These are phyloP conservation scores for Panicum miliaceum DNA, from an alignment of 176 grass and related monocot species.

Conservation along the genomic window DNA sequence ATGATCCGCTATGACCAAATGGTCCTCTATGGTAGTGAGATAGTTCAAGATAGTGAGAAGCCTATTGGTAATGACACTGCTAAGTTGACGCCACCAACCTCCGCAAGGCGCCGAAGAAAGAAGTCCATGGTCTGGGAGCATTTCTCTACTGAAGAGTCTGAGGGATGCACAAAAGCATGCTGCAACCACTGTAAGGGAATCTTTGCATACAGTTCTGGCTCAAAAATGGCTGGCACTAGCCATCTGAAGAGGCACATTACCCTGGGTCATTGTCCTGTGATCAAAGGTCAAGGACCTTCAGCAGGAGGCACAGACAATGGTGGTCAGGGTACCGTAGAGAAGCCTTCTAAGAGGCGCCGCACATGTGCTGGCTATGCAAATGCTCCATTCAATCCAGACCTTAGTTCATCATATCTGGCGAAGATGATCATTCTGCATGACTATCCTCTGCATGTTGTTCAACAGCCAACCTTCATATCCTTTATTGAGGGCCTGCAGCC, in stretches of 20 bases:
- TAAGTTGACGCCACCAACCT: background rate
- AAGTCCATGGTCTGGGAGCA: slow-evolving; percentile 24
- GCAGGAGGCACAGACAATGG: slow-evolving; percentile 17
- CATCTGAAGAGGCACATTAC: slow-evolving; percentile 16
- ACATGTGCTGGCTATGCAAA: slow-evolving; percentile 37
- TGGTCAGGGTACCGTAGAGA: slow-evolving; percentile 12
- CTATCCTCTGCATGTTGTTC: slow-evolving; percentile 55
- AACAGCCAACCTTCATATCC: slow-evolving; percentile 51
- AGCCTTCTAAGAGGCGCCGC: slow-evolving; percentile 40
- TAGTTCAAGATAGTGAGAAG: background rate
- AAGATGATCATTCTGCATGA: slow-evolving; percentile 72
- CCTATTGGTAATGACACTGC: background rate
- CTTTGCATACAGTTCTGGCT: background rate
- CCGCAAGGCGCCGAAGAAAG: background rate
- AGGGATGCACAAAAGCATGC: background rate
- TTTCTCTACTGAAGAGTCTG: background rate
- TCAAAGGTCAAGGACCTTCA: slow-evolving; percentile 34
- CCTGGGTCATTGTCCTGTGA: slow-evolving; percentile 49
- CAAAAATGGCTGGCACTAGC: background rate
- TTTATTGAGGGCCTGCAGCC: slow-evolving; percentile 61
- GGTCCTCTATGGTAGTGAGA: background rate
- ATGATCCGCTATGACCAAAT: background rate
- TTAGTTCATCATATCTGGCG: slow-evolving; percentile 38
- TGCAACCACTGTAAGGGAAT: background rate
- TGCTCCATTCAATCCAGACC: slow-evolving; percentile 50